Evolutionary conservation across 371 early-diverging fungal genomes (phyloP), one percentile per base, ranked within the genome.

Genomic region (Ordospora colligata): DNA sequence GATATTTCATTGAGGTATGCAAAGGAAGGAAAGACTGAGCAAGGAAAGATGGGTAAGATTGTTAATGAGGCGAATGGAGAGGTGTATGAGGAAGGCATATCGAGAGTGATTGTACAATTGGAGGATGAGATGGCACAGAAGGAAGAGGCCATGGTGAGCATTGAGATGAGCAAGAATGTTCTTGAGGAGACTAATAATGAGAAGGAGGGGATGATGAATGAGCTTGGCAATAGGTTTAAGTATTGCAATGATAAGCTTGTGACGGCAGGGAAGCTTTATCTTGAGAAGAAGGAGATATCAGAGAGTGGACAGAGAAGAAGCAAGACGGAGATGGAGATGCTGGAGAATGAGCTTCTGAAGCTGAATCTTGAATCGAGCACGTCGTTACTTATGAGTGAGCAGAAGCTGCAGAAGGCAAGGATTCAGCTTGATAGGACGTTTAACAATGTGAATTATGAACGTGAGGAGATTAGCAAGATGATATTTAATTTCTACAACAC

Each of bases 231-330:
- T 6, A 45, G 74, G 32, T 19, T 75, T 17, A 45, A 45, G 8
- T 19, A 69, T 8, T 19, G 45, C 12, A 64, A 70, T 22, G 64
- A 72, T 1, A 82, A 80, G 53, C 65, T 82, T 19, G 32, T 54
- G 12, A 73, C 37, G 19, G 75, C 70, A 10, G 80, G 80, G 22
- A 51, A 80, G 73, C 45, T 85, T 22, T 85, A 85, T 67, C 50
- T 82, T 8, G 83, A 85, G 52, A 85, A 85, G 69, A 85, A 83
- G 73, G 84, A 85, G 67, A 68, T 81, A 43, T 76, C 72, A 37
- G 84, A 83, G 23, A 73, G 53, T 14, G 79, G 76, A 54, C 79
- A 83, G 50, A 52, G 70, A 51, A 75, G 67, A 68, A 76, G 75
- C 43, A 73, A 74, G 46, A 82, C 77, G 7, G 78, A 83, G 45